Conservation (phyloP, 2,329 filamentous ascomycete genomes). For the Penicillium sp. region DNA sequence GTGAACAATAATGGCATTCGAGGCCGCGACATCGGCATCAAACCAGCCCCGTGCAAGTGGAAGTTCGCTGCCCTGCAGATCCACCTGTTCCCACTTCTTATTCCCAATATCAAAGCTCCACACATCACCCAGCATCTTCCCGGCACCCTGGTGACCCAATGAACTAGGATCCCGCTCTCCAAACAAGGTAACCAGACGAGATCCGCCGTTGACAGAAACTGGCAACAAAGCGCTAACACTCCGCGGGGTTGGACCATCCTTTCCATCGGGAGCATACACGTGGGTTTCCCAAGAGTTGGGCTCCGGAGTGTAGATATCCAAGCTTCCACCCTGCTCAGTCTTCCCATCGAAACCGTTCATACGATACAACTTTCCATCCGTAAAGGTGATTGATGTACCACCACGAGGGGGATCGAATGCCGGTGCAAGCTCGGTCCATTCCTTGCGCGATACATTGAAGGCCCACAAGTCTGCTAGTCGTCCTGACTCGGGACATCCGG, state of each 20-base stretch:
- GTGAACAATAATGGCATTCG: conserved; percentile 52
- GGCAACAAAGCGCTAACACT: conserved; percentile 58
- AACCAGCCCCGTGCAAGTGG: conserved; percentile 61
- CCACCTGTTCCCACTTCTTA: conserved; percentile 44
- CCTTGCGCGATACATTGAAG: conserved; percentile 68
- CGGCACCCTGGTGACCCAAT: conserved; percentile 60
- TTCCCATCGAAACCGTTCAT: conserved; percentile 81
- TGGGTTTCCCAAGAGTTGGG: conserved; percentile 49
- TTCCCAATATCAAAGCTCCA: conserved; percentile 55
- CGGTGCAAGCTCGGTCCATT: conserved; percentile 71
- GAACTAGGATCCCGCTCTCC: conserved; percentile 61
- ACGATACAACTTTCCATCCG: conserved; percentile 70
- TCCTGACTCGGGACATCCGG: conserved; percentile 70
- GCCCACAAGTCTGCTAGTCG: conserved; percentile 76
- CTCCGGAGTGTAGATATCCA: conserved; percentile 65
- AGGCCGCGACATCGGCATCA: conserved; percentile 53
- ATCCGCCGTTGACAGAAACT: conserved; percentile 42
- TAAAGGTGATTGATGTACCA: conserved; percentile 70
- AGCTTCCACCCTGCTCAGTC: conserved; percentile 69
- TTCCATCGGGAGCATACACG: conserved; percentile 48
- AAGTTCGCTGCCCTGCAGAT: conserved; percentile 25
- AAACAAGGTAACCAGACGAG: conserved; percentile 58
- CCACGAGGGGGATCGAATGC: conserved; percentile 72
- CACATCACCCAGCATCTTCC: conserved; percentile 61
- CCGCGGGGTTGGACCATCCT: conserved; percentile 54